Evolutionary conservation across 1,284 basidiomycete genomes (phyloP).

Genomic region (Ceratobasidium sp.): DNA sequence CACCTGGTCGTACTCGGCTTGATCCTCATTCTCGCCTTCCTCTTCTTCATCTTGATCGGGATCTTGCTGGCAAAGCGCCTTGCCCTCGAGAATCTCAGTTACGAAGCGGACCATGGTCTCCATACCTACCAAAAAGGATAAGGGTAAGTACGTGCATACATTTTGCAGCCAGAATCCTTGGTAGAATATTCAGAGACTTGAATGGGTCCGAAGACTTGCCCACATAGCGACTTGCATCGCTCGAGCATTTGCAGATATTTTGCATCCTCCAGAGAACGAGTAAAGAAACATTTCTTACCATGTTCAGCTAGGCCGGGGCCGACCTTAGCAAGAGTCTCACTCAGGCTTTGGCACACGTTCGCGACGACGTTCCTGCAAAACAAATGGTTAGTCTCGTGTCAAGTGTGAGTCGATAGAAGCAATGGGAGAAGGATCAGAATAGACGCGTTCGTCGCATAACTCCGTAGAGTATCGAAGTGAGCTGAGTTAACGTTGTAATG

Average conservation of each 20-base stretch:
- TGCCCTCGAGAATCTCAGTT: constrained; percentile 87
- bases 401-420: constrained; percentile 39
- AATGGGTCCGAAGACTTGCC: constrained; percentile 40
- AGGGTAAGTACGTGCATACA: constrained; percentile 28
- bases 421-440: constrained; percentile 53
- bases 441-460: constrained; percentile 66
- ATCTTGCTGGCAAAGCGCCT: constrained; percentile 95
- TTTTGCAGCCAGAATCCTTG: constrained; percentile 6
- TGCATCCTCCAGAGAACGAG: not conserved
- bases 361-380: constrained; percentile 82
- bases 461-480: constrained; percentile 79
- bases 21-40: constrained; percentile 74
- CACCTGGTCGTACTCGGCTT: constrained; percentile 97
- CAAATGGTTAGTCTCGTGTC: constrained; percentile 25
- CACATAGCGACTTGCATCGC: constrained; percentile 26
- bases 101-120: constrained; percentile 84
- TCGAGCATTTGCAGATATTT: constrained; percentile 28
- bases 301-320: constrained; percentile 85
- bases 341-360: constrained; percentile 84
- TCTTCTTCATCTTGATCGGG: constrained; percentile 92
- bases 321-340: constrained; percentile 90
- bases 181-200: constrained; percentile 40
- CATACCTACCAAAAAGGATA: constrained; percentile 64
- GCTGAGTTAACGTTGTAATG: constrained; percentile 73
- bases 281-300: constrained; percentile 50